Conservation (phyloP, 345 rosid species). For the Brassica carinata region DNA sequence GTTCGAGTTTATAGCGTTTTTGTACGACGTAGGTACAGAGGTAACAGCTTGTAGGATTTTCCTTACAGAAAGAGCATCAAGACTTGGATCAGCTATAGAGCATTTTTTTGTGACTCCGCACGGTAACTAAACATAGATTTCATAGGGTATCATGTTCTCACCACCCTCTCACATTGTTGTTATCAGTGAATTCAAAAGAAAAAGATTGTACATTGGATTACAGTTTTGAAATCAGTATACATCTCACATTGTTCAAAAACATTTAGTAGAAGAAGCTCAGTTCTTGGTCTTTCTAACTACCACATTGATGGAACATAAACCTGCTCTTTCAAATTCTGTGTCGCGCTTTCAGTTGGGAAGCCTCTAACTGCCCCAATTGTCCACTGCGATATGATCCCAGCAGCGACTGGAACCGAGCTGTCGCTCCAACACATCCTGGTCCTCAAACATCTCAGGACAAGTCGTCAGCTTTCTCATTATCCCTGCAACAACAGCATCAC, state of each 20-base stretch:
- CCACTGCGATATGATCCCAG: conserved; percentile 94
- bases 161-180: conserved; percentile 24
- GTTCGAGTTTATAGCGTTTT: conserved; percentile 13
- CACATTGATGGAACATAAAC: conserved; percentile 96
- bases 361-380: conserved; percentile 91
- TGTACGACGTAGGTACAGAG: conserved; percentile 31
- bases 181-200: conserved; percentile 21
- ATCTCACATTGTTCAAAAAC: conserved; percentile 29
- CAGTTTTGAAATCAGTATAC: conserved; percentile 26
- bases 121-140: background rate
- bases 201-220: conserved; percentile 37
- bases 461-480: conserved; percentile 80
- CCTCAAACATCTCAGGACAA: conserved; percentile 72
- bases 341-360: conserved; percentile 86
- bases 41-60: conserved; percentile 25
- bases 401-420: conserved; percentile 88
- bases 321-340: conserved; percentile 91
- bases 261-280: conserved; percentile 3
- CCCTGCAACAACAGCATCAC: conserved; percentile 92
- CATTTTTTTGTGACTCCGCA: conserved; percentile 10
- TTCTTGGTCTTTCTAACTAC: conserved; percentile 45
- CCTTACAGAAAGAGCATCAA: conserved; percentile 15
- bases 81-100: conserved; percentile 6
- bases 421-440: conserved; percentile 75
- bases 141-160: conserved; percentile 16